Evolutionary conservation across 768 basidiomycete species (phyloP).

Genomic region (Tricholoma terreum): DNA sequence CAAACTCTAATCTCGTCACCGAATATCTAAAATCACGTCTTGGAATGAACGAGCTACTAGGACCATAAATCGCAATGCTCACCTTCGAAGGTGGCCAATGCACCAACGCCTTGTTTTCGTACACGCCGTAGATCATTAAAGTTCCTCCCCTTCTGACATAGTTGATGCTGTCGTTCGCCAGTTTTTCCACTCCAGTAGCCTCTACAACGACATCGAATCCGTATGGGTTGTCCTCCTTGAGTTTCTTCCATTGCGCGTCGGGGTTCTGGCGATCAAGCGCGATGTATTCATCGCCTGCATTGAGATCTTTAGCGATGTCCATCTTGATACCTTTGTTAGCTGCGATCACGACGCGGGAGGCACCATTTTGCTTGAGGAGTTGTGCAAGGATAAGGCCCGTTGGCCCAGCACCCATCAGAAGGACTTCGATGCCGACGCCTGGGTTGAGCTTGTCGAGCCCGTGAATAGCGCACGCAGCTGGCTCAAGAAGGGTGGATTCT

Average conservation of each 20-base stretch:
- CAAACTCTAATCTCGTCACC: conserved; percentile 52
- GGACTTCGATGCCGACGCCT: conserved; percentile 78
- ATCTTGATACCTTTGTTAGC: conserved; percentile 92
- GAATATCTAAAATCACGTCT: conserved; percentile 52
- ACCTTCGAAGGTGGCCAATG: conserved; percentile 80
- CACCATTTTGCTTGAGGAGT: conserved; percentile 84
- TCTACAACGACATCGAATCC: conserved; percentile 83
- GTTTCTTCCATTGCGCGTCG: conserved; percentile 72
- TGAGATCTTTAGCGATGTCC: conserved; percentile 76
- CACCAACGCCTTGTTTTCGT: conserved; percentile 79
- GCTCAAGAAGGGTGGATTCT: conserved; percentile 85
- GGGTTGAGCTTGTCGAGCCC: conserved; percentile 86
- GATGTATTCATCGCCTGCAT: conserved; percentile 82
- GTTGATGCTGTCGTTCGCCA: conserved; percentile 87
- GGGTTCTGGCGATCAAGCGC: conserved; percentile 78
- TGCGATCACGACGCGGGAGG: conserved; percentile 75
- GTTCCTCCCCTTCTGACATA: conserved; percentile 86
- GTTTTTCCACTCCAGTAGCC: conserved; percentile 71
- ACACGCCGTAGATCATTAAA: conserved; percentile 88
- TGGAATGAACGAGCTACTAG: background rate
- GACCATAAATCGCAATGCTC: background rate
- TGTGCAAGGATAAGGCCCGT: conserved; percentile 89
- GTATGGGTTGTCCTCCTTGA: conserved; percentile 79
- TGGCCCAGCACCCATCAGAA: conserved; percentile 87
- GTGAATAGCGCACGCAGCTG: conserved; percentile 88